Percentiles rank a stretch among this genome's conserved stretches.
phyloP scores from a whole-genome alignment of 306 rosid genomes.

The Glycyrrhiza uralensis region DNA sequence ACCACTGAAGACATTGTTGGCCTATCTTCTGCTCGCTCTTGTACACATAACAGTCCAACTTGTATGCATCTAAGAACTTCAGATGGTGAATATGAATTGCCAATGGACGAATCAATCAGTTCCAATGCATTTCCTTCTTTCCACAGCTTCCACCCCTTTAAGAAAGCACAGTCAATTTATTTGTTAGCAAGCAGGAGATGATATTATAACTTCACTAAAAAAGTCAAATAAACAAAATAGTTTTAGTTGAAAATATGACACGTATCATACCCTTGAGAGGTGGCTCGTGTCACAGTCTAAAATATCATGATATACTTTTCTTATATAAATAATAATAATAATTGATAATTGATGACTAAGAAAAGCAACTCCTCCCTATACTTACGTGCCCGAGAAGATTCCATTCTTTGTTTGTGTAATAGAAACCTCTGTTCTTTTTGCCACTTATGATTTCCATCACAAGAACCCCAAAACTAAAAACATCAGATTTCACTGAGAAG shows the following conservation, averaged over 20 bases:
- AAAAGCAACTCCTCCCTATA: background rate
- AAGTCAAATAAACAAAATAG: too few species aligned
- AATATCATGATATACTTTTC: too few species aligned
- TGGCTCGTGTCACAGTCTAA: too few species aligned
- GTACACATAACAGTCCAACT: constrained; percentile 43
- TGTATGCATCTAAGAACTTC: constrained; percentile 54
- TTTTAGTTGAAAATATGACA: too few species aligned
- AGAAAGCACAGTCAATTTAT: background rate
- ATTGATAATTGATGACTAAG: background rate
- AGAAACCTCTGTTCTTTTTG: constrained; percentile 69
- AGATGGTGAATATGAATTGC: constrained; percentile 35
- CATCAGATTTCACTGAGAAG: constrained; percentile 72
- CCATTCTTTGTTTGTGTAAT: constrained; percentile 42
- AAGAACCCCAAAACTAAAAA: constrained; percentile 75
- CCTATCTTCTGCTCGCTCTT: constrained; percentile 52
- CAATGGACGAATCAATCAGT: constrained; percentile 47
- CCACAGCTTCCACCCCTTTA: constrained; percentile 70
- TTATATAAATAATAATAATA: too few species aligned
- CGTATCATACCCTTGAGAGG: too few species aligned
- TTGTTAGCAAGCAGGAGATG: background rate
- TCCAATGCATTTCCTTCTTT: constrained; percentile 56
- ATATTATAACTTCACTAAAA: background rate
- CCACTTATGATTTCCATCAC: constrained; percentile 68
- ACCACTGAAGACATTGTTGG: constrained; percentile 53
- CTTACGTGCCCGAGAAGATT: constrained; percentile 76